phyloP scores from a whole-genome alignment of 2,329 filamentous ascomycete species.

The Colletotrichum horii region DNA sequence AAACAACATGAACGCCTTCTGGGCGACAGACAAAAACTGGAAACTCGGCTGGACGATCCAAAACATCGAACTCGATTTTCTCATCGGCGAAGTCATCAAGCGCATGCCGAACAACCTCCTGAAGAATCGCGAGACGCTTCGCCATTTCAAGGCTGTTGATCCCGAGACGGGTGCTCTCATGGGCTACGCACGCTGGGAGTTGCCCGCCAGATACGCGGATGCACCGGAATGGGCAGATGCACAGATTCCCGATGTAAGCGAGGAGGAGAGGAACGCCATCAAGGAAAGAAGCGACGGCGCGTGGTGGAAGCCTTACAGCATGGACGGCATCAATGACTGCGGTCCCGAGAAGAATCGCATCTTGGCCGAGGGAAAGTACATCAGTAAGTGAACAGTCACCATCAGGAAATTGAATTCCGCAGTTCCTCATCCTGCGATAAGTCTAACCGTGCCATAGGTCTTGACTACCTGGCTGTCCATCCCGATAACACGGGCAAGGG shows the following conservation, averaged over 20 bases:
- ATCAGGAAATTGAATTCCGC: background rate
- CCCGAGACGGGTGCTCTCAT: constrained; percentile 24
- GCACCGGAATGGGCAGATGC: constrained; percentile 16
- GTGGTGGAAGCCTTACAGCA: constrained; percentile 9
- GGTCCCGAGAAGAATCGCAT: constrained; percentile 9
- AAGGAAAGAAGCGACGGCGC: constrained; percentile 4
- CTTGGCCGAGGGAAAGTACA: constrained; percentile 11
- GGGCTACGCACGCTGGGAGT: constrained; percentile 27
- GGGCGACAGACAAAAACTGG: constrained; percentile 26
- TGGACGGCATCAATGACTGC: background rate
- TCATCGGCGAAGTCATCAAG: constrained; percentile 13
- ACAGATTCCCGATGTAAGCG: constrained; percentile 18
- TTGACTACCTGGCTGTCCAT: constrained; percentile 33
- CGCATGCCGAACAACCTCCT: constrained; percentile 24
- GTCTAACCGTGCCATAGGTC: constrained; percentile 5
- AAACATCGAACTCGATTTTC: constrained; percentile 3
- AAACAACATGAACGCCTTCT: constrained; percentile 31
- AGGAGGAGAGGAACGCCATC: constrained; percentile 9
- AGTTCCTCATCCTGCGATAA: background rate
- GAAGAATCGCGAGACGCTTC: constrained; percentile 15
- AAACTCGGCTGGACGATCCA: constrained; percentile 19
- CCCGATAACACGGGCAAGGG: constrained; percentile 31
- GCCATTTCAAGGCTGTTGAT: constrained; percentile 28
- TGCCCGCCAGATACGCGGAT: constrained; percentile 13
- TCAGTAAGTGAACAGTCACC: constrained; percentile 8